phyloP scores from a whole-genome alignment of 257 asterid species.

The Solanum chilense region DNA sequence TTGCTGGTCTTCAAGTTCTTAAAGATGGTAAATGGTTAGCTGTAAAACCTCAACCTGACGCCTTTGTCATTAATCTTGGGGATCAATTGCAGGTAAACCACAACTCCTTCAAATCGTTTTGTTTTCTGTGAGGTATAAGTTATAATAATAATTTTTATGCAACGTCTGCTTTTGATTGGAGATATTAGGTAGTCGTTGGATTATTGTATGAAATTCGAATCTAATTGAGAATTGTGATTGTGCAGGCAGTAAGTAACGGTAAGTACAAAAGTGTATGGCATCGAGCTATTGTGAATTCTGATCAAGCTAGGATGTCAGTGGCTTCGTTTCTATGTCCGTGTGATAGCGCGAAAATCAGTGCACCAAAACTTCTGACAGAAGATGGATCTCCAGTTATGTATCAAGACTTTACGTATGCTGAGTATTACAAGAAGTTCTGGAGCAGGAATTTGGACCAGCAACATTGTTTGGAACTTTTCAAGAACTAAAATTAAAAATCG shows the following conservation, averaged over 20 bases:
- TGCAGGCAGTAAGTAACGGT: constrained; percentile 80
- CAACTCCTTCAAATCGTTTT: too few species aligned
- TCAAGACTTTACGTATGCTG: constrained; percentile 55
- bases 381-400: constrained; percentile 31
- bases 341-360: constrained; percentile 44
- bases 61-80: constrained; percentile 76
- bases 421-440: constrained; percentile 86
- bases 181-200: background rate
- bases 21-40: constrained; percentile 79
- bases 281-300: constrained; percentile 68
- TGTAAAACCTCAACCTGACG: constrained; percentile 55
- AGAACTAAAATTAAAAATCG: constrained; percentile 19
- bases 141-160: too few species aligned
- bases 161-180: too few species aligned
- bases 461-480: constrained; percentile 73
- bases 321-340: constrained; percentile 92
- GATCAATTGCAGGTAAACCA: constrained; percentile 73
- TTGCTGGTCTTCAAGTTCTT: constrained; percentile 73
- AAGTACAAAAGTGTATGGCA: constrained; percentile 85
- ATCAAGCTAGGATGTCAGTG: constrained; percentile 53
- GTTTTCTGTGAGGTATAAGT: too few species aligned
- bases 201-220: background rate
- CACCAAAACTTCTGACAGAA: constrained; percentile 45
- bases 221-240: background rate
- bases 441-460: constrained; percentile 72